Percentiles rank a stretch among this genome's conserved stretches.
Evolutionary conservation across 306 rosid species (phyloP).

Genomic region (Acacia confusa): DNA sequence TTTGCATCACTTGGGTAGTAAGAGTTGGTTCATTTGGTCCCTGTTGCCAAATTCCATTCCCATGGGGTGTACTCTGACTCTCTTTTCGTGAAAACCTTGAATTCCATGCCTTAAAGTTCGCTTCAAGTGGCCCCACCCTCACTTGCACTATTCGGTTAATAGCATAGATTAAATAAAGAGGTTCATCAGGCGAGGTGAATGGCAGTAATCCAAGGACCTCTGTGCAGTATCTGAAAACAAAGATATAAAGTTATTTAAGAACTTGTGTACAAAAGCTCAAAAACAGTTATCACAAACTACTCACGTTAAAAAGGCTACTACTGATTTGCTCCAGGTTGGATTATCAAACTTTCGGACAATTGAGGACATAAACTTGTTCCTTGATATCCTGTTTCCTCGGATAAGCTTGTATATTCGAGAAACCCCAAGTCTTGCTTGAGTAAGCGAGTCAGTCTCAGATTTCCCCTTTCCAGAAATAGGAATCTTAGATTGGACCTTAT

Average conservation of each 20-base stretch:
- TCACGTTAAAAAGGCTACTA: constrained; percentile 80
- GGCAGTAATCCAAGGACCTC: constrained; percentile 93
- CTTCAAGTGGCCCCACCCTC: constrained; percentile 84
- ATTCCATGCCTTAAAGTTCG: constrained; percentile 80
- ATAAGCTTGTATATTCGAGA: constrained; percentile 99
- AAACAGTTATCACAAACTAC: constrained; percentile 35
- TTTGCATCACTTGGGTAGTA: constrained; percentile 35
- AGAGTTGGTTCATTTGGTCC: constrained; percentile 34
- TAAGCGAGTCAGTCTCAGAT: constrained; percentile 59
- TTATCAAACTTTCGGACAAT: constrained; percentile 88
- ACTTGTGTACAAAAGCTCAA: constrained; percentile 21
- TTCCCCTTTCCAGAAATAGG: constrained; percentile 61
- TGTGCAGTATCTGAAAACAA: constrained; percentile 76
- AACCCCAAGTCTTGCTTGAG: constrained; percentile 94
- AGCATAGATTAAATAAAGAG: constrained; percentile 83
- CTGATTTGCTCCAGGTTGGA: constrained; percentile 66
- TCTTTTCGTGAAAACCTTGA: constrained; percentile 58
- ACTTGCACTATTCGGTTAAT: constrained; percentile 93
- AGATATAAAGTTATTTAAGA: constrained; percentile 29
- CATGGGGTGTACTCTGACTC: constrained; percentile 42
- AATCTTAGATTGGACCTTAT: constrained; percentile 51
- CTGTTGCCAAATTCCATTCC: constrained; percentile 57
- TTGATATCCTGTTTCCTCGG: constrained; percentile 80
- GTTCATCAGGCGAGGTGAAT: constrained; percentile 82
- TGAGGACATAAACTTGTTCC: constrained; percentile 95